A percentile compares a stretch with the other conserved stretches of the same genome.
These are phyloP conservation scores for Pythium oligandrum DNA, from an alignment of 352 stramenopile species.

Conservation along the genomic window DNA sequence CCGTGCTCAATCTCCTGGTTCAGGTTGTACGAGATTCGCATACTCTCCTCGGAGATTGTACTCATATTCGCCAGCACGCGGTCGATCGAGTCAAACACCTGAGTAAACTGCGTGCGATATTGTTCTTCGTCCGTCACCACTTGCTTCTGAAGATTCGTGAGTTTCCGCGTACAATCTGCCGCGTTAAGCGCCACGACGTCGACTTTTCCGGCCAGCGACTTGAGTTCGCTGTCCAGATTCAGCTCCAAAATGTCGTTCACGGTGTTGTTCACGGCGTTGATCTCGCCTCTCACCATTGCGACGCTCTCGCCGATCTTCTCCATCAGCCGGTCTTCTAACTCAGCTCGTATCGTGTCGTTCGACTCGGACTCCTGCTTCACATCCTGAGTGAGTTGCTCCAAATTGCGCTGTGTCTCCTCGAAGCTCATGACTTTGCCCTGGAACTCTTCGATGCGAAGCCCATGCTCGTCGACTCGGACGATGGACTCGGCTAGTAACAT, in stretches of 20 bases:
- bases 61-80: conserved; percentile 60
- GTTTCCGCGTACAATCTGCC: conserved; percentile 52
- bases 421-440: conserved; percentile 50
- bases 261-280: conserved; percentile 39
- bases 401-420: conserved; percentile 47
- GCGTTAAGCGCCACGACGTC: conserved; percentile 52
- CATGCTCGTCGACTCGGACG: conserved; percentile 30
- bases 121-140: conserved; percentile 42
- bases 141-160: conserved; percentile 56
- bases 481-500: conserved; percentile 47
- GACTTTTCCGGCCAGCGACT: conserved; percentile 38
- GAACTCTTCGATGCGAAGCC: conserved; percentile 21
- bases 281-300: conserved; percentile 36
- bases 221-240: conserved; percentile 60
- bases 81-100: conserved; percentile 65
- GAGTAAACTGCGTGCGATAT: conserved; percentile 51
- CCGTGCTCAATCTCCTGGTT: conserved; percentile 47
- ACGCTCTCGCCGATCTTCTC: conserved; percentile 59
- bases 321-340: conserved; percentile 44
- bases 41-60: conserved; percentile 66
- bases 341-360: conserved; percentile 37
- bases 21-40: conserved; percentile 61
- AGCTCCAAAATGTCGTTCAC: conserved; percentile 52
- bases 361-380: conserved; percentile 31
- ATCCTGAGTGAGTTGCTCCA: conserved; percentile 33